phyloP scores from a whole-genome alignment of 768 basidiomycete genomes.

The Dictyophora rubrovolvata region DNA sequence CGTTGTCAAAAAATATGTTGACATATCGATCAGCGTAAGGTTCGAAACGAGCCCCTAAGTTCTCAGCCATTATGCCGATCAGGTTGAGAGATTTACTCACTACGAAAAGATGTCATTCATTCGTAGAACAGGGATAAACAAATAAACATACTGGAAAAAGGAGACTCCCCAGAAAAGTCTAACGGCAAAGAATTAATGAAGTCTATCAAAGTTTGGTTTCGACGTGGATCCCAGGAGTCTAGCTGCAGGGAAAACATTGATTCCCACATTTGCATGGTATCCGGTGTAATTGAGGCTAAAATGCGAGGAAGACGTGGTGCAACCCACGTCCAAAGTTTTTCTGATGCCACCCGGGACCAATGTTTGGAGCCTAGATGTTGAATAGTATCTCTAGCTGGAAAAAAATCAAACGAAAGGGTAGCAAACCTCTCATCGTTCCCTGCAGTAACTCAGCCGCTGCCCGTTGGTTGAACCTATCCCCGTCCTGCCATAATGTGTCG shows the following conservation, averaged over 20 bases:
- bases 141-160: constrained; percentile 61
- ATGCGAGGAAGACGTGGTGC: constrained; percentile 49
- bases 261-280: constrained; percentile 73
- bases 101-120: constrained; percentile 20
- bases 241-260: constrained; percentile 44
- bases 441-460: constrained; percentile 66
- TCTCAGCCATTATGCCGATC: constrained; percentile 56
- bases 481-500: constrained; percentile 51
- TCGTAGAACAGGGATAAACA: neutral
- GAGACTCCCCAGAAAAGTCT: constrained; percentile 78
- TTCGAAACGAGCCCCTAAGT: constrained; percentile 56
- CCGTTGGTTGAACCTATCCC: constrained; percentile 79
- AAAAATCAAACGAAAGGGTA: neutral
- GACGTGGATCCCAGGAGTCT: constrained; percentile 67
- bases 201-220: constrained; percentile 59
- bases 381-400: neutral
- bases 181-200: constrained; percentile 70
- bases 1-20: constrained; percentile 60
- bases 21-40: constrained; percentile 59
- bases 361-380: constrained; percentile 61
- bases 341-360: constrained; percentile 50
- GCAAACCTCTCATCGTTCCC: constrained; percentile 63
- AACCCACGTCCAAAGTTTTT: constrained; percentile 67
- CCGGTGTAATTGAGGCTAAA: constrained; percentile 71
- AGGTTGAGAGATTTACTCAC: constrained; percentile 69